Evolutionary conservation across 148 eudicot species (phyloP).

Genomic region (Fallopia convolvulus): DNA sequence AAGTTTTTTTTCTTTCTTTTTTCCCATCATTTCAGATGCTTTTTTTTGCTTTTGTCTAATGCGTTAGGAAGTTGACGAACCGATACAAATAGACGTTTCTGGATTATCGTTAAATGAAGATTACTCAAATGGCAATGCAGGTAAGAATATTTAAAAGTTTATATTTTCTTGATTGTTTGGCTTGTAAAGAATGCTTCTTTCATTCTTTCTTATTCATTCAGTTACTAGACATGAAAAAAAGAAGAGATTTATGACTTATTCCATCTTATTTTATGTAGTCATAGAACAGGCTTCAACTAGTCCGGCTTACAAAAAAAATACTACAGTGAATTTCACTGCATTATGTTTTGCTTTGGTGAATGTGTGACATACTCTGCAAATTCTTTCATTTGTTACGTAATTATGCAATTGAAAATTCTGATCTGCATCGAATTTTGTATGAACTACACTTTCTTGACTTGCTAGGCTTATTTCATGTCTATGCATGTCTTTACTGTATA

Average conservation of each 20-base stretch:
- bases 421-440: background rate
- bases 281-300: background rate
- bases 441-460: background rate
- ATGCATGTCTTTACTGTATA: background rate
- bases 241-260: background rate
- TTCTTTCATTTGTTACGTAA: background rate
- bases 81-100: constrained; percentile 69
- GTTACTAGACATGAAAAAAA: background rate
- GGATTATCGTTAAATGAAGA: constrained; percentile 60
- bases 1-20: background rate
- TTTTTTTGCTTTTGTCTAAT: background rate
- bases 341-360: background rate
- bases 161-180: background rate
- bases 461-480: background rate
- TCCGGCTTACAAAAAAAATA: background rate
- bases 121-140: constrained; percentile 11
- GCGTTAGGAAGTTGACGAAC: constrained; percentile 87
- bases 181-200: background rate
- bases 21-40: background rate
- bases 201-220: background rate
- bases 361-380: background rate
- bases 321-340: background rate
- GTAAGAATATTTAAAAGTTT: background rate
- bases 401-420: background rate
- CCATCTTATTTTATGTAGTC: background rate